Percentiles rank a stretch among this genome's conserved stretches.
Conservation (phyloP, 2,329 filamentous ascomycete species). For the Xylariaceae sp. region DNA sequence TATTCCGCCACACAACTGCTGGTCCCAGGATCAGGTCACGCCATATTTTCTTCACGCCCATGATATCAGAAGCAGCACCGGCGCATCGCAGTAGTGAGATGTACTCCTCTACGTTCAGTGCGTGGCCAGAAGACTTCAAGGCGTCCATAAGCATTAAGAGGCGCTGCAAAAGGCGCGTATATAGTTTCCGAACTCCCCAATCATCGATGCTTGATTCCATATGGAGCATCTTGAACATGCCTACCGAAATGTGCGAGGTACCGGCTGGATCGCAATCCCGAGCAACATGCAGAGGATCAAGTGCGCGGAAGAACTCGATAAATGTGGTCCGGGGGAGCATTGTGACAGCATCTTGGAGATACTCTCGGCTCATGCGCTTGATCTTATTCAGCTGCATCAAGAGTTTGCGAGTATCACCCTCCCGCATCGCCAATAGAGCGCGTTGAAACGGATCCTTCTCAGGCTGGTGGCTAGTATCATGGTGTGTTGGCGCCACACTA, state of each 20-base stretch:
- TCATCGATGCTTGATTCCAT: conserved; percentile 48
- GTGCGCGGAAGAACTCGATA: conserved; percentile 65
- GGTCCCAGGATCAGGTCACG: conserved; percentile 35
- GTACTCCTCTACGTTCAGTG: conserved; percentile 51
- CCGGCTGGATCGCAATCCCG: conserved; percentile 56
- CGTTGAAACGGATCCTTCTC: conserved; percentile 22
- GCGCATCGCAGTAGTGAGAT: conserved; percentile 54
- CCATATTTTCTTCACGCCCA: conserved; percentile 47
- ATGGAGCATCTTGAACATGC: conserved; percentile 50
- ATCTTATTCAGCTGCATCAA: conserved; percentile 31
- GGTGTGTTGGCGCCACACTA: background rate
- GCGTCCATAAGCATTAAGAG: conserved; percentile 46
- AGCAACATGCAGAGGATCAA: conserved; percentile 64
- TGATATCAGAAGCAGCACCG: conserved; percentile 51
- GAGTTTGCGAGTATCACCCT: conserved; percentile 32
- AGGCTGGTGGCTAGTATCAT: background rate
- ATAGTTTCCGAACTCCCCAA: conserved; percentile 54
- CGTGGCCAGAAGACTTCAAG: conserved; percentile 38
- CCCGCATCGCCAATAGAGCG: conserved; percentile 33
- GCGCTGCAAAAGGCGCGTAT: conserved; percentile 46
- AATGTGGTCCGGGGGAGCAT: conserved; percentile 62
- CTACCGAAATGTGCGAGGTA: conserved; percentile 48
- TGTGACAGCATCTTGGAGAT: conserved; percentile 42
- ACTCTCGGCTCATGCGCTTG: conserved; percentile 31
- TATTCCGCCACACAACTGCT: conserved; percentile 34